Conservation (phyloP, 306 rosid species). For the Fragaria iinumae region DNA sequence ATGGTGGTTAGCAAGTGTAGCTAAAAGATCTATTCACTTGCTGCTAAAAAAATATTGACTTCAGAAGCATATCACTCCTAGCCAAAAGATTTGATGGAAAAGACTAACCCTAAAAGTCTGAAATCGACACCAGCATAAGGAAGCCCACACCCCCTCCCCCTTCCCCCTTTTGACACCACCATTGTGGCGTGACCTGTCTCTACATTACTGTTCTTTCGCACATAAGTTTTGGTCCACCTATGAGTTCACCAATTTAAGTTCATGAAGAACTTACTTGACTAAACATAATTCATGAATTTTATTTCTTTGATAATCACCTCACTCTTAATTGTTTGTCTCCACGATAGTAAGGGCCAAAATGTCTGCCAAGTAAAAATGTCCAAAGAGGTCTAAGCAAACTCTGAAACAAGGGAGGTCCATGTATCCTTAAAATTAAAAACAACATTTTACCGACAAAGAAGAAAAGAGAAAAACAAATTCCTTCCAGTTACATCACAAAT, state of each 20-base stretch:
- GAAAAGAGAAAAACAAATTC: background rate
- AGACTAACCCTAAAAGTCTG: no score
- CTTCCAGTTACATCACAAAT: background rate
- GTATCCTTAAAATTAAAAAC: background rate
- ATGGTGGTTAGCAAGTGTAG: background rate
- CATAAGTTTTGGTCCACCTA: background rate
- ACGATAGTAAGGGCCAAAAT: background rate
- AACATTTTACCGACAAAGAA: constrained; percentile 1
- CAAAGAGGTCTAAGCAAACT: no score
- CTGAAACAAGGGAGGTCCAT: no score
- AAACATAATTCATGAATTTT: background rate
- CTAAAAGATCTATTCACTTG: background rate
- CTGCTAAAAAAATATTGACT: background rate
- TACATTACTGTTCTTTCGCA: background rate
- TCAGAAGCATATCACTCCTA: background rate
- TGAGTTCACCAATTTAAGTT: background rate
- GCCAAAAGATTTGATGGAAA: constrained; percentile 4
- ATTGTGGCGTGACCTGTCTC: background rate
- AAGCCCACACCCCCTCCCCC: background rate
- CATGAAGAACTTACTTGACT: background rate
- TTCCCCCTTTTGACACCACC: background rate
- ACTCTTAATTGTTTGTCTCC: background rate
- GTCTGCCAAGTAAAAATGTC: background rate
- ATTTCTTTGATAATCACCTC: background rate
- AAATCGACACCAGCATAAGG: background rate